Conservation (phyloP, 2,329 filamentous ascomycete species). For the Fusarium lyarnte region DNA sequence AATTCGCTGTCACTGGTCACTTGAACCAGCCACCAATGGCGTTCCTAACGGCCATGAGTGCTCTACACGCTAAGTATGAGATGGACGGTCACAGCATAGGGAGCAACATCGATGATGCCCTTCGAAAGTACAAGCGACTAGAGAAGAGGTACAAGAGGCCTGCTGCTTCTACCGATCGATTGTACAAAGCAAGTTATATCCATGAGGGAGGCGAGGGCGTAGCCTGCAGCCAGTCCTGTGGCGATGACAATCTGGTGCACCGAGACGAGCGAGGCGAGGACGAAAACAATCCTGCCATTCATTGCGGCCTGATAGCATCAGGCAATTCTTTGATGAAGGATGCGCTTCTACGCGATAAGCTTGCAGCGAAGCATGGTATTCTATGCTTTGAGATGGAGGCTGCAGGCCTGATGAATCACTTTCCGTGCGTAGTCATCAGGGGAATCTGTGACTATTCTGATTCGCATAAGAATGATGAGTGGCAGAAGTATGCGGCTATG, state of each 20-base stretch:
- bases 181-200: accelerated
- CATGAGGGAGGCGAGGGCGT: accelerated
- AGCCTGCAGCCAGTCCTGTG: accelerated
- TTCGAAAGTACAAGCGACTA: accelerated
- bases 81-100: background rate
- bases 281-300: background rate
- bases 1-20: accelerated
- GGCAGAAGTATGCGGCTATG: accelerated
- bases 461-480: accelerated
- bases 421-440: accelerated
- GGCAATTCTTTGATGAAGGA: accelerated
- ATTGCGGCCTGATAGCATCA: accelerated
- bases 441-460: background rate
- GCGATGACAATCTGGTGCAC: accelerated
- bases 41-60: accelerated
- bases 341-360: background rate
- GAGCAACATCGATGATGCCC: accelerated
- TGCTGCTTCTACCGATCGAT: accelerated
- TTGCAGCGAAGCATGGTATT: accelerated
- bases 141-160: accelerated
- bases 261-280: accelerated
- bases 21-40: background rate
- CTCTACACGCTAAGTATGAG: accelerated
- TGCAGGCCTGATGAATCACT: accelerated
- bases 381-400: background rate